Conservation (phyloP, 2,329 filamentous ascomycete species). For the Mollisia scopiformis region DNA sequence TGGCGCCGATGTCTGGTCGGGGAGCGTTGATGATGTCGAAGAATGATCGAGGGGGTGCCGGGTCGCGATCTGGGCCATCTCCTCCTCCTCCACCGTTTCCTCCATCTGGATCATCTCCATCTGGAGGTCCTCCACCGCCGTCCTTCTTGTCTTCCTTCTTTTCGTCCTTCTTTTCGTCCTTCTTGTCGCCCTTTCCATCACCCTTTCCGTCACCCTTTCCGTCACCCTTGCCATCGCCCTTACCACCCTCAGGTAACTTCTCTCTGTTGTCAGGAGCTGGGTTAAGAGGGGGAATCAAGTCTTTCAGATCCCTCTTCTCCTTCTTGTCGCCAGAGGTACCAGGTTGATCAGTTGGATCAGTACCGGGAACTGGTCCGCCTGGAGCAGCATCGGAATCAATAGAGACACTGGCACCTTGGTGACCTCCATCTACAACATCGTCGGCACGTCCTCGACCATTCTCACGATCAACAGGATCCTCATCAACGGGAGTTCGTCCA, state of each 20-base stretch:
- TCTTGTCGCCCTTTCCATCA: too few species aligned
- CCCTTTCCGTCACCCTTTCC: too few species aligned
- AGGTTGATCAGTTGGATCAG: background rate
- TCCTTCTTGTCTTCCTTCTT: too few species aligned
- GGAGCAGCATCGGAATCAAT: background rate
- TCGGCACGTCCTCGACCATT: background rate
- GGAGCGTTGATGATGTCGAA: background rate
- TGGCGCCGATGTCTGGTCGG: background rate
- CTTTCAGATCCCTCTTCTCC: background rate
- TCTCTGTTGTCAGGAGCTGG: background rate
- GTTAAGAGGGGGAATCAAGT: background rate
- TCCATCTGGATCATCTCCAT: too few species aligned
- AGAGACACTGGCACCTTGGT: background rate
- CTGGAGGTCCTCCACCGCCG: too few species aligned
- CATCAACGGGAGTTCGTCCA: background rate
- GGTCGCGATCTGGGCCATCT: background rate
- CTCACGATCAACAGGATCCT: background rate
- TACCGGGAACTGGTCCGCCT: background rate
- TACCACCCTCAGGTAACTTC: background rate
- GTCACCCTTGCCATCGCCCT: background rate
- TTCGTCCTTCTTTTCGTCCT: too few species aligned
- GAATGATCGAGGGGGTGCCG: background rate
- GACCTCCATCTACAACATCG: background rate
- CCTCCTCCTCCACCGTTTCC: too few species aligned
- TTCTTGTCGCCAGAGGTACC: background rate